Percentiles rank a stretch among this genome's conserved stretches.
These are phyloP conservation scores for Pachyrhizus erosus DNA, from an alignment of 306 rosid species.

Conservation along the genomic window DNA sequence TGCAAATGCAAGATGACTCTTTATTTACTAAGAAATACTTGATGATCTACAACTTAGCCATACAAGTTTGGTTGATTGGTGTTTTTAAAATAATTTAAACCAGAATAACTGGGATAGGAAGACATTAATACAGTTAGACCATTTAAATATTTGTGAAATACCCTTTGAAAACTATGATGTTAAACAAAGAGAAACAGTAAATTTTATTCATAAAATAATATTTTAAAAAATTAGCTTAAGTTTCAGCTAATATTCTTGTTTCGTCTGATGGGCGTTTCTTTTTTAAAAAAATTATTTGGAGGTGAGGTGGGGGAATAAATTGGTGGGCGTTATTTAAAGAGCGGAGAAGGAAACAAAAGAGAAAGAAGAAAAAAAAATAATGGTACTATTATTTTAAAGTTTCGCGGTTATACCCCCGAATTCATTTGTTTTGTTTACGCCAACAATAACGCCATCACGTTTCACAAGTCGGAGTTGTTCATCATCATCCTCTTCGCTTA, in stretches of 20 bases:
- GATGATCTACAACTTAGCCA: too few species aligned
- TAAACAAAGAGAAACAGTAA: background rate
- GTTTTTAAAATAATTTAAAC: too few species aligned
- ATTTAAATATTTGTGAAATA: too few species aligned
- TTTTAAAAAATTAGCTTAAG: background rate
- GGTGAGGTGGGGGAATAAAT: background rate
- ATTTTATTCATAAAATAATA: too few species aligned
- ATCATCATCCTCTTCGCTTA: constrained; percentile 16
- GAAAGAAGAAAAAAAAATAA: background rate
- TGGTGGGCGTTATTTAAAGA: background rate
- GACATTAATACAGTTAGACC: too few species aligned
- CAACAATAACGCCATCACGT: constrained; percentile 12
- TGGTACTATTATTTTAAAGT: constrained; percentile 63
- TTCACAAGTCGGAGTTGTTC: constrained; percentile 11
- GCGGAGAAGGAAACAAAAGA: background rate
- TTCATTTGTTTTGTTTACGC: constrained; percentile 37
- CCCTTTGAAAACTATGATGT: background rate
- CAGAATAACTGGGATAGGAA: too few species aligned
- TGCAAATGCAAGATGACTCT: too few species aligned
- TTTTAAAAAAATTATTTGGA: background rate
- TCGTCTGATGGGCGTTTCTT: background rate
- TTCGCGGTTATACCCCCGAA: constrained; percentile 87
- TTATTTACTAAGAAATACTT: too few species aligned
- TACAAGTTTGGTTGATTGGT: too few species aligned
- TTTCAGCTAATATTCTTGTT: background rate